These are phyloP conservation scores for Lavandula angustifolia DNA, from an alignment of 257 asterid genomes.

Conservation along the genomic window DNA sequence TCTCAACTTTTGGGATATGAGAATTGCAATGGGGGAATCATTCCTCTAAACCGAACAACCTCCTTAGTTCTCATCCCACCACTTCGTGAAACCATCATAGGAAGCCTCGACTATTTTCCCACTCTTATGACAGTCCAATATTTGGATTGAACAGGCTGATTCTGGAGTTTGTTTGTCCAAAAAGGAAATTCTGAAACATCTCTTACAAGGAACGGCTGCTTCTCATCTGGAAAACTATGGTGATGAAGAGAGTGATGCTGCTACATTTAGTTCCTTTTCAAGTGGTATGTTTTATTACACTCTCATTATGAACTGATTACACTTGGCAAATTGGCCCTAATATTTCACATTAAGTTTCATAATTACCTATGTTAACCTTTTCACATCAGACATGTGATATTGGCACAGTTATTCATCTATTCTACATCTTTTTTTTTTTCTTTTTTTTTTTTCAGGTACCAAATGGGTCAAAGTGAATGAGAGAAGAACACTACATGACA, in stretches of 20 bases:
- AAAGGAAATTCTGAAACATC: constrained; percentile 48
- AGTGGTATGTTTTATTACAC: constrained; percentile 41
- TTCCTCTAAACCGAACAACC: background rate
- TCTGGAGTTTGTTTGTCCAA: constrained; percentile 71
- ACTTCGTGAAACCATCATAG: background rate
- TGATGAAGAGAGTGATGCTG: constrained; percentile 46
- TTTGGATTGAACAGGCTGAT: constrained; percentile 56
- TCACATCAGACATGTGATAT: constrained; percentile 5
- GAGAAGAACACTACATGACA: constrained; percentile 66
- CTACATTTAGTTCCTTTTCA: constrained; percentile 37
- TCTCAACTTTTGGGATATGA: background rate
- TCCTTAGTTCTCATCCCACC: background rate
- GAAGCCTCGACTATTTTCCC: background rate
- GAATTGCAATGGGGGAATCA: background rate
- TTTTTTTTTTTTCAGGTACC: constrained; percentile 49
- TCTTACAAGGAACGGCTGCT: constrained; percentile 76
- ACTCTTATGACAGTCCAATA: constrained; percentile 19
- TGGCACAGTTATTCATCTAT: constrained; percentile 1
- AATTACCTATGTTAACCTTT: background rate
- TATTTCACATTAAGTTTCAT: background rate
- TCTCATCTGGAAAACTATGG: constrained; percentile 56
- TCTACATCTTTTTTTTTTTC: constrained; percentile 7
- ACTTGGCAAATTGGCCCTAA: background rate
- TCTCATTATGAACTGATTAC: background rate
- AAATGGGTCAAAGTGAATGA: constrained; percentile 74